Conservation (phyloP, 306 rosid genomes). For the Trifolium subterraneum region DNA sequence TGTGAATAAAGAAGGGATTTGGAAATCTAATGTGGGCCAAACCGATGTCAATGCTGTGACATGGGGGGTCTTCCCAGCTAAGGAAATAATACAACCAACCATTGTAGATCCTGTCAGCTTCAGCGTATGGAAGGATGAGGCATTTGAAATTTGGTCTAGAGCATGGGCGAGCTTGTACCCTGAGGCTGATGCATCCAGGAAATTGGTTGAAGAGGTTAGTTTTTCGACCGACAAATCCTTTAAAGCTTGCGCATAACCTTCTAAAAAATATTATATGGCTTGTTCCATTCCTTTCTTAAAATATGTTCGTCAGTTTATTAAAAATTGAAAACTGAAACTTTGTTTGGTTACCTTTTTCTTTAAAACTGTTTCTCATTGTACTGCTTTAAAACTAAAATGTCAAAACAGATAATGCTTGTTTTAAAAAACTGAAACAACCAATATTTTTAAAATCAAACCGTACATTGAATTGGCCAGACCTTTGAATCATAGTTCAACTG, state of each 20-base stretch:
- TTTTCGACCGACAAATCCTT: conserved; percentile 7
- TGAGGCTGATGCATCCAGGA: conserved; percentile 76
- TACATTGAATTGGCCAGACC: background rate
- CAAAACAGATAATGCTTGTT: background rate
- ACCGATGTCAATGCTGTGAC: conserved; percentile 90
- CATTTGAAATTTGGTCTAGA: conserved; percentile 91
- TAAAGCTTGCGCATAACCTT: conserved; percentile 12
- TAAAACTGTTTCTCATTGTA: background rate
- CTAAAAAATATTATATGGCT: background rate
- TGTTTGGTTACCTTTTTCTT: background rate
- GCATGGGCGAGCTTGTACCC: conserved; percentile 86
- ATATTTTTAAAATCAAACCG: background rate
- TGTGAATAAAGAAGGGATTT: conserved; percentile 74
- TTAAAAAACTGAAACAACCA: background rate
- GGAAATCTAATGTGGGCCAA: conserved; percentile 73
- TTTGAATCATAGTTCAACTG: background rate
- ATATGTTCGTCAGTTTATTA: background rate
- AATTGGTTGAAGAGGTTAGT: conserved; percentile 84
- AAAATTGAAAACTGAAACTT: background rate
- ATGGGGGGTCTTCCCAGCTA: conserved; percentile 98
- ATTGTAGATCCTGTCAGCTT: conserved; percentile 93
- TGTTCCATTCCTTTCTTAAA: background rate
- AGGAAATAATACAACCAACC: conserved; percentile 94
- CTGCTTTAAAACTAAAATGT: background rate
- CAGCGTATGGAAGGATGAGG: conserved; percentile 92